Percentiles rank a stretch among this genome's conserved stretches.
These are phyloP conservation scores for Boletus mariae DNA, from an alignment of 1,284 basidiomycete genomes.

Conservation along the genomic window DNA sequence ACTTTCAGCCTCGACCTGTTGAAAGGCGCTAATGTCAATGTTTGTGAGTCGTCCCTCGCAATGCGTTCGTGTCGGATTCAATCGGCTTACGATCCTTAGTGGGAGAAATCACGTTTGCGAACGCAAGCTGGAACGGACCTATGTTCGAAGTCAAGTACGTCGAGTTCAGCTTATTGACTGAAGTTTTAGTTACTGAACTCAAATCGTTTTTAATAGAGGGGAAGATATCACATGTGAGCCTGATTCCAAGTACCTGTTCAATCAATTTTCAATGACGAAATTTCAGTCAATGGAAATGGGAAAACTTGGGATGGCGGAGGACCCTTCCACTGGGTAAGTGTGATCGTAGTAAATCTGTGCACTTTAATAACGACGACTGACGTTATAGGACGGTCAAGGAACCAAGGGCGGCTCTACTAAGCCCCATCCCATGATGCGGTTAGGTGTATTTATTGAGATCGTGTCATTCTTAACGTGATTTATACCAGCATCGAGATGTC, in stretches of 20 bases:
- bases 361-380: neutral
- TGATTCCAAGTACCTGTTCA: neutral
- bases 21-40: conserved; percentile 42
- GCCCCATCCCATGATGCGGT: conserved; percentile 51
- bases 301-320: conserved; percentile 44
- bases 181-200: neutral
- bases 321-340: conserved; percentile 41
- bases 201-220: conserved; percentile 27
- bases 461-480: neutral
- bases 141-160: conserved; percentile 31
- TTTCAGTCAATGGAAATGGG: conserved; percentile 45
- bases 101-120: conserved; percentile 45
- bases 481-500: conserved; percentile 22
- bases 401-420: conserved; percentile 37
- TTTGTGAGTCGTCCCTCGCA: conserved; percentile 18
- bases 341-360: neutral
- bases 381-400: conserved; percentile 42
- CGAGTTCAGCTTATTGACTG: neutral
- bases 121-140: conserved; percentile 41
- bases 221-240: conserved; percentile 38
- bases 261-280: neutral
- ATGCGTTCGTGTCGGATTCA: neutral
- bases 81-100: conserved; percentile 27
- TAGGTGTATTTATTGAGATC: neutral
- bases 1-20: conserved; percentile 38